Evolutionary conservation across 169 alveolate genomes (phyloP), one percentile per base, ranked within the genome.

Genomic region (Plasmodium malariae): DNA sequence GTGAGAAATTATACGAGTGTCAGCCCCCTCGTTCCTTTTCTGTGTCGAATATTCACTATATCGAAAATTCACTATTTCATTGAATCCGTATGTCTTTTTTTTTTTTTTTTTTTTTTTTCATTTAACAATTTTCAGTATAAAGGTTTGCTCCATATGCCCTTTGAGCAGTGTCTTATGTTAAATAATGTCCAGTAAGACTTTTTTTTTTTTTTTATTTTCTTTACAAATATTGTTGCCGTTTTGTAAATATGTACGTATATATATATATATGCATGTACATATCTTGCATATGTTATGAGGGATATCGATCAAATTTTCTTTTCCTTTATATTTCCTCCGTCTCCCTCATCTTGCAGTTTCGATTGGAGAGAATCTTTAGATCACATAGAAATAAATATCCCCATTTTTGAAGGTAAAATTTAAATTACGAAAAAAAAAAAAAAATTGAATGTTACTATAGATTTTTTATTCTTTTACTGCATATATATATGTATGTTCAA

Each of bases 281-380:
- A 34, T 69, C 24, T 37, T 40, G 30, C 32, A 19, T 26, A 62
- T 62, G 68, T n/a, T 1, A 1, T 45, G 55, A 45, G 14, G 14
- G 1, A 45, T 45, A 45, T 45, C 14, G 55, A 45, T 45, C 0
- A 11, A 1, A 11, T 45, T 45, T 45, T 3, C 14, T 24, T 59
- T 9, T 59, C 14, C 11, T 59, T 59, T 28, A 55, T 21, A n/a
- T 55, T 55, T 40, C 51, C 51, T 9, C 24, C 74, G n/a, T 63
- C 54, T 32, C 48, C 19, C 14, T 40, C 73, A 24, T 48, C 0
- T 19, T 32, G 43, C 60, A 78, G 89, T 21, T 48, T 83, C 19
- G 40, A 83, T 72, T 83, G 91, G 91, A 83, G 91, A 28, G 91
- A 83, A 69, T 83, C 91, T 14, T 24, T 83, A 43, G 74, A 83